Percentiles rank a stretch among this genome's conserved stretches.
These are phyloP conservation scores for Eucalyptus guilfoylei DNA, from an alignment of 345 rosid genomes.

Conservation along the genomic window DNA sequence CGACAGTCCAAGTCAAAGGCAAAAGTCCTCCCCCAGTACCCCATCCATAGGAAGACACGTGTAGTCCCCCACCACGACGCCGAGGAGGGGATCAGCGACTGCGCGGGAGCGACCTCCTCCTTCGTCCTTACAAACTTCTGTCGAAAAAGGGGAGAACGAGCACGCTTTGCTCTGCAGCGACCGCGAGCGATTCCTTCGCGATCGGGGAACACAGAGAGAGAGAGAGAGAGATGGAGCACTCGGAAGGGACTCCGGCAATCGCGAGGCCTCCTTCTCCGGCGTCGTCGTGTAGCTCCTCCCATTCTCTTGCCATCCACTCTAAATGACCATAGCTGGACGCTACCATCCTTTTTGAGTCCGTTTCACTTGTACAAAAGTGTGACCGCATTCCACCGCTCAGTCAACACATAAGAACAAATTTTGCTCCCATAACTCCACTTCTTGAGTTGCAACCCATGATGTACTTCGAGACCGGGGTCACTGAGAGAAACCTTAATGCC, in stretches of 20 bases:
- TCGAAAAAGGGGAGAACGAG: not conserved
- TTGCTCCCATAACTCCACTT: not conserved
- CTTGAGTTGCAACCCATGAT: not conserved
- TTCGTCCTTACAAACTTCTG: not conserved
- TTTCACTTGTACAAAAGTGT: not conserved
- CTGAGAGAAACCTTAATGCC: not conserved
- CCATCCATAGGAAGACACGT: not conserved
- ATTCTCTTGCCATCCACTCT: not conserved
- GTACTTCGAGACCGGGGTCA: not conserved
- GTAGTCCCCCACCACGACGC: not conserved
- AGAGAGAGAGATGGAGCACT: not conserved
- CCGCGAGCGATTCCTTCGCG: not conserved
- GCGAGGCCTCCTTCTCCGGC: constrained; percentile 30
- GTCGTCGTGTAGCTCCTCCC: constrained; percentile 9
- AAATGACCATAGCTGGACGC: not conserved
- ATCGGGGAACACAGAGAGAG: not conserved
- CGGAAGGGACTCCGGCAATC: constrained; percentile 10
- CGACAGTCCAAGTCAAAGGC: not conserved
- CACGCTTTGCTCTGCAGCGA: not conserved
- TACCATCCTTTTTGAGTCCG: not conserved
- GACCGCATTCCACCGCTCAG: not conserved
- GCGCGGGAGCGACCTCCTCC: not conserved
- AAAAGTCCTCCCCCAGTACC: not conserved
- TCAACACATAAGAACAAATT: not conserved
- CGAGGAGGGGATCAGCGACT: not conserved